Conservation (phyloP, 73 alveolate genomes). For the Paramecium primaurelia region DNA sequence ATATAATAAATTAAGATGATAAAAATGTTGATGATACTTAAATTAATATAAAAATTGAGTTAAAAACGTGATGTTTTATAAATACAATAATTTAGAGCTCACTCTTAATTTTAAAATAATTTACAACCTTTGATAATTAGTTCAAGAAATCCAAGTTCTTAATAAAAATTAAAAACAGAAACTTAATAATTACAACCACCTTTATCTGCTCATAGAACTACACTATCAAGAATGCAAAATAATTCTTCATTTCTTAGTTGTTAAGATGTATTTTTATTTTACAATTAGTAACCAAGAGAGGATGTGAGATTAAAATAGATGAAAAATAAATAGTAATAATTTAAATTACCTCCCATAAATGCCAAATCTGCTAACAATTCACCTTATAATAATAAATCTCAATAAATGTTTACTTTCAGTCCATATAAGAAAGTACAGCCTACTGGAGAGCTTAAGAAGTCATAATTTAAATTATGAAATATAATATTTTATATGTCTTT, state of each 20-base stretch:
- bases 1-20: not conserved
- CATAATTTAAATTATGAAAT: not conserved
- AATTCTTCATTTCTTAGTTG: not conserved
- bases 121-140: not conserved
- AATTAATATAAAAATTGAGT: not conserved
- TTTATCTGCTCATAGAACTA: not conserved
- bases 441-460: not conserved
- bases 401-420: not conserved
- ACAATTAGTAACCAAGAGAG: not conserved
- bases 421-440: not conserved
- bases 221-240: not conserved
- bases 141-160: not conserved
- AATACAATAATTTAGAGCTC: not conserved
- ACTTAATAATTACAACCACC: not conserved
- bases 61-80: not conserved
- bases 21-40: not conserved
- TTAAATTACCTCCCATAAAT: not conserved
- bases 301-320: not conserved
- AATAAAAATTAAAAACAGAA: not conserved
- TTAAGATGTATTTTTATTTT: not conserved
- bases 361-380: not conserved
- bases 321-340: not conserved
- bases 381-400: not conserved
- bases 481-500: not conserved
- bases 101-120: not conserved